Percentiles rank a stretch among this genome's conserved stretches.
These are phyloP conservation scores for Gyromitra esculenta DNA, from an alignment of 2,329 filamentous ascomycete genomes.

Conservation along the genomic window DNA sequence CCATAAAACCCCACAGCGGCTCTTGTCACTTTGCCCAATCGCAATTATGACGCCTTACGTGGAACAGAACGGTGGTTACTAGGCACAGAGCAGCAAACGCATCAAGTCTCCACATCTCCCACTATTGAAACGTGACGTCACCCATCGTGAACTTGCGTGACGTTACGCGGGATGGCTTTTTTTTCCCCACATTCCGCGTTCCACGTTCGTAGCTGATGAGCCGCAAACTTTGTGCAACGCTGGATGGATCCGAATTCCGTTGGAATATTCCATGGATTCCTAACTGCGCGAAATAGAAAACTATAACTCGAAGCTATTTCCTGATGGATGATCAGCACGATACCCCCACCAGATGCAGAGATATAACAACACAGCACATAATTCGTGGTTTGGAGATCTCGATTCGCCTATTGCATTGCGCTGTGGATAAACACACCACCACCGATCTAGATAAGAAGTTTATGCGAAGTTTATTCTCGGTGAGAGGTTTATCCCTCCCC, in stretches of 20 bases:
- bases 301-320: too few species aligned
- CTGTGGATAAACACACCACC: too few species aligned
- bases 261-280: slow-evolving; percentile 15
- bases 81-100: not conserved
- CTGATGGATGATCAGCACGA: too few species aligned
- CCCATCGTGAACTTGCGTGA: slow-evolving; percentile 28
- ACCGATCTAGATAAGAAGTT: too few species aligned
- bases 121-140: slow-evolving; percentile 20
- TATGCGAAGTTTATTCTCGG: too few species aligned
- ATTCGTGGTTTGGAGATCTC: not conserved
- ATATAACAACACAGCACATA: not conserved
- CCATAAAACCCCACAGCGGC: slow-evolving; percentile 21
- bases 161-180: not conserved
- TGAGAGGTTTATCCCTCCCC: not conserved
- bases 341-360: not conserved
- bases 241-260: not conserved
- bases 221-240: slow-evolving; percentile 8
- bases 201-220: not conserved
- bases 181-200: slow-evolving; percentile 16
- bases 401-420: not conserved
- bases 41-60: slow-evolving; percentile 21
- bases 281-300: too few species aligned
- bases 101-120: not conserved
- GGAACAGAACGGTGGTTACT: not conserved
- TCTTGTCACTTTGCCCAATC: slow-evolving; percentile 10